A percentile compares a stretch with the other conserved stretches of the same genome.
phyloP scores from a whole-genome alignment of 1,284 basidiomycete species.

The Exobasidium rhododendri region DNA sequence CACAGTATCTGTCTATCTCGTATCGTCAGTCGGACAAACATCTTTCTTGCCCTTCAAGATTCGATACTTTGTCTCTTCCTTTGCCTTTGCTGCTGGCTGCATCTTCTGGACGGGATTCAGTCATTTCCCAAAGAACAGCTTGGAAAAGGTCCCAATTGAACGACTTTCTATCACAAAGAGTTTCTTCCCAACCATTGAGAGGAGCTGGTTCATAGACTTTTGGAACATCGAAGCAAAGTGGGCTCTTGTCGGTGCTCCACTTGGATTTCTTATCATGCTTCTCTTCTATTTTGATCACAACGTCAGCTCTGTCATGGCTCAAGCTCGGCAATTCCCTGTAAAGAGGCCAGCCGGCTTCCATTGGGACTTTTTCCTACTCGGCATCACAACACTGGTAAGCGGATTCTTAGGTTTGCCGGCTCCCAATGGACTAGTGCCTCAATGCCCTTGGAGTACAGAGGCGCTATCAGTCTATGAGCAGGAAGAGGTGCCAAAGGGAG shows the following conservation, averaged over 20 bases:
- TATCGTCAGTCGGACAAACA: slow-evolving; percentile 38
- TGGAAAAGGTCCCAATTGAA: slow-evolving; percentile 40
- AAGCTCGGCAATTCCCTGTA: slow-evolving; percentile 84
- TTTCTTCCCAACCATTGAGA: slow-evolving; percentile 64
- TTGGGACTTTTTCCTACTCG: slow-evolving; percentile 70
- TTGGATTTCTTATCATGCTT: slow-evolving; percentile 59
- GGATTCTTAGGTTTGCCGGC: slow-evolving; percentile 86
- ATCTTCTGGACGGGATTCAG: slow-evolving; percentile 58
- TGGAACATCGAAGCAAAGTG: slow-evolving; percentile 87
- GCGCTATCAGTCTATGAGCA: slow-evolving; percentile 74
- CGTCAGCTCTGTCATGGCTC: slow-evolving; percentile 75
- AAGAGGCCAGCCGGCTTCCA: slow-evolving; percentile 90
- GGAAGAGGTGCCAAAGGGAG: slow-evolving; percentile 27
- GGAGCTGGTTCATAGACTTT: slow-evolving; percentile 82
- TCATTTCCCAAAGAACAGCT: slow-evolving; percentile 52
- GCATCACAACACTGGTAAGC: slow-evolving; percentile 85
- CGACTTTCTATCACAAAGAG: slow-evolving; percentile 52
- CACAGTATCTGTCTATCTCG: slow-evolving; percentile 56
- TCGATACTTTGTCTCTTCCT: slow-evolving; percentile 53
- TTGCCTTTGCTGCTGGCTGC: slow-evolving; percentile 55
- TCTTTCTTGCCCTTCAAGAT: slow-evolving; percentile 54
- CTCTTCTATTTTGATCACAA: slow-evolving; percentile 63
- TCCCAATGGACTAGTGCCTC: slow-evolving; percentile 86
- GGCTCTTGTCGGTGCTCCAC: slow-evolving; percentile 72
- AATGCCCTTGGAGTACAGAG: slow-evolving; percentile 89